Evolutionary conservation across 306 rosid genomes (phyloP).

Genomic region (Potentilla sterilis): DNA sequence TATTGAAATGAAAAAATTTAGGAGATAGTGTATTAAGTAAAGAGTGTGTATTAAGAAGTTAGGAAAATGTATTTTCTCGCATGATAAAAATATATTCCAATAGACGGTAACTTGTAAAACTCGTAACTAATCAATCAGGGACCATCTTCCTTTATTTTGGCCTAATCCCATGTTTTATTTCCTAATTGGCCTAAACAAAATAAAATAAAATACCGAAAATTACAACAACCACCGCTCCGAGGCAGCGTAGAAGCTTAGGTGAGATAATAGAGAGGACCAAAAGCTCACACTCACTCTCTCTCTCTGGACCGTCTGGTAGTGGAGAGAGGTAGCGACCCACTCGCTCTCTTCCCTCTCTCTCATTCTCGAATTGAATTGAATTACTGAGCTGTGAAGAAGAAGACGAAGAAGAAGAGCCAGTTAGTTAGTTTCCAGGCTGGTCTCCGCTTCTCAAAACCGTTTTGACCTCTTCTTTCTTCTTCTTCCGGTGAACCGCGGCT

Average conservation of each 20-base stretch:
- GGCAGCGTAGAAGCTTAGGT: constrained; percentile 31
- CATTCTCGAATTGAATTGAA: constrained; percentile 6
- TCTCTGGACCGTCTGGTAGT: constrained; percentile 36
- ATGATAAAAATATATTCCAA: too few relatives aligned
- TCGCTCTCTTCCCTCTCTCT: constrained; percentile 17
- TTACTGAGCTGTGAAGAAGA: not conserved
- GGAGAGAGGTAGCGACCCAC: not conserved
- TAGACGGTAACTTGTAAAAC: not conserved
- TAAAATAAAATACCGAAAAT: not conserved
- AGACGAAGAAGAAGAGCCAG: not conserved
- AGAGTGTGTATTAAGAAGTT: too few relatives aligned
- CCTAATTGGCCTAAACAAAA: not conserved
- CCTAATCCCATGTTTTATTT: too few relatives aligned
- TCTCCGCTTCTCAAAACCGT: constrained; percentile 9
- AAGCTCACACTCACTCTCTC: not conserved
- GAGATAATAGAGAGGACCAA: not conserved
- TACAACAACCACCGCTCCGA: not conserved
- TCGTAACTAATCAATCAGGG: not conserved
- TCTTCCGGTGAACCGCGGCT: not conserved
- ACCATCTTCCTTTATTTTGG: too few relatives aligned
- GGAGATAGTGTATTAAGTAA: too few relatives aligned
- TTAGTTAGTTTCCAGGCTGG: not conserved
- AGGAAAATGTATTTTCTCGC: too few relatives aligned
- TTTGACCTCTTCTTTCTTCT: constrained; percentile 7
- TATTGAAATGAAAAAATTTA: too few relatives aligned